Evolutionary conservation across 2,329 filamentous ascomycete genomes (phyloP), one percentile per base, ranked within the genome.

Genomic region (Akanthomyces dipterigenus): DNA sequence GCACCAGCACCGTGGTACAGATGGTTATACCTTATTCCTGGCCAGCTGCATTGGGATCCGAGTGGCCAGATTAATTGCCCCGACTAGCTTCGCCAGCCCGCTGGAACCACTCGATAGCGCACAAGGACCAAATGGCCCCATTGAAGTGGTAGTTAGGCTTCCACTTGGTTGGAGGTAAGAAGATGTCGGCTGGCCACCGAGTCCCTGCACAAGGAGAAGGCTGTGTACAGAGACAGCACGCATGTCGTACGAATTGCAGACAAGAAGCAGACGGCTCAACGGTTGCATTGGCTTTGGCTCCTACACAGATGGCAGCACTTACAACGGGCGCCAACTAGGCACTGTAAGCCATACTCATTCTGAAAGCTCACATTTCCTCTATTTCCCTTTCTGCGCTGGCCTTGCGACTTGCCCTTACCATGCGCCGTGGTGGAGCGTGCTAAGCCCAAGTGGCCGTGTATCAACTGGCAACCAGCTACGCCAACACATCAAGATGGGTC

Each of bases 401-500:
- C 60, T 63, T 55, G 60, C 40, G 58, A 54, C 58, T 16, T 54
- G 49, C 40, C 63, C 60, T 63, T 67, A 72, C 73, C 75, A 77
- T 78, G 76, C 81, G 78, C 77, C 74, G 76, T 75, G 75, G 83
- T 86, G 83, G 84, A 84, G 82, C 80, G 81, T 79, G 76, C 78
- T 84, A 83, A 82, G 81, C 78, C 81, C 79, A 69, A 81, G 78
- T 79, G 78, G 76, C 77, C 82, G 80, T 80, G 36, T 80, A 85
- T 87, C 82, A 86, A 93, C 88, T 93, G 90, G 90, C 84, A 84
- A 86, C 82, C 82, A 88, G 82, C 81, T 80, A 87, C 88, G 91
- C 91, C 91, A 96, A 82, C 91, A 89, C 91, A 96, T 92, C 90
- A 90, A 80, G 78, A 85, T 84, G 83, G 84, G 83, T 85, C 83